Evolutionary conservation across 2,329 filamentous ascomycete genomes (phyloP), one percentile per base, ranked within the genome.

Genomic region (Venturia pyrina): DNA sequence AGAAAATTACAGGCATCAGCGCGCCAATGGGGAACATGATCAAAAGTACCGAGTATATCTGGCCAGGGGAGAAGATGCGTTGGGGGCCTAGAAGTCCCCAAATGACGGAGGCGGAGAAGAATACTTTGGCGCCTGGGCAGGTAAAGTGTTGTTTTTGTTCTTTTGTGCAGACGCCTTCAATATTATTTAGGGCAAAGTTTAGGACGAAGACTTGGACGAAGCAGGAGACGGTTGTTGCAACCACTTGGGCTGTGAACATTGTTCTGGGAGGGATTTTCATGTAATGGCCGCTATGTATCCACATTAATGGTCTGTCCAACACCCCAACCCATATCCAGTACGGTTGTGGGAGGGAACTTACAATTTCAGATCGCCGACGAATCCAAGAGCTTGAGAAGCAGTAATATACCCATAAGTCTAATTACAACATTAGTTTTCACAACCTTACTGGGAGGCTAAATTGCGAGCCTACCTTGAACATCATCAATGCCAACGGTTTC

Each of bases 401-500:
- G 70, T 69, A 61, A 72, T 72, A 57, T 71, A 71, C 10, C 71
- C 70, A 56, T 71, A 70, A 1, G 69, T 72, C 68, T 53, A 5
- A 24, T 8, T 24, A 5, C 8, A 50, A 21, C 6, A 71, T 72
- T 68, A 74, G 72, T 64, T 71, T 66, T 21, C n/a, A 24, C 46
- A 8, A 40, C 1, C 13, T 40, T 50, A 2, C 88, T 15, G 10
- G 0, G 3, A 37, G 32, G 7, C 5, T n/a, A 1, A 19, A 1
- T 5, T 8, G 17, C 6, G 5, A 10, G 3, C 21, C 1, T 53
- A 28, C 48, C 32, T 66, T 66, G 65, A 66, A 66, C 46, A 66
- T 56, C 71, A 91, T 91, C 82, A 90, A 87, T 61, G 87, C 87
- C 67, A 90, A 79, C 1, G 88, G 88, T 3, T 82, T 82, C 34